phyloP scores from a whole-genome alignment of 345 rosid genomes.

The Excoecaria agallocha region DNA sequence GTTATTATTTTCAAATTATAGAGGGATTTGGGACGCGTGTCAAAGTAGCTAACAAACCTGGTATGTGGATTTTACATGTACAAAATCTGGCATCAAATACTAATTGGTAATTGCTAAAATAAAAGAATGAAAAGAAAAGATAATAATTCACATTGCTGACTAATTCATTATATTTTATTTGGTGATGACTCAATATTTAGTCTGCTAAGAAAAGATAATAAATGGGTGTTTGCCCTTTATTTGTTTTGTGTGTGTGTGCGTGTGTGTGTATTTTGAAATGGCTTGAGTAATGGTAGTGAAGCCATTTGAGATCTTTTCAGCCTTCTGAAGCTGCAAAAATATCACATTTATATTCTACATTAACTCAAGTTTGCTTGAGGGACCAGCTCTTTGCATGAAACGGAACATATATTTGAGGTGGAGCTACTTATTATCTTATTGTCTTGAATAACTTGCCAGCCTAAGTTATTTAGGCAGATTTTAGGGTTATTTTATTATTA shows the following conservation, averaged over 20 bases:
- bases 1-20: constrained; percentile 30
- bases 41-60: no score
- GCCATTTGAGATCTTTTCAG: constrained; percentile 21
- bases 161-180: no score
- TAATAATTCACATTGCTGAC: no score
- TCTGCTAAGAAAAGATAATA: background rate
- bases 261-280: constrained; percentile 12
- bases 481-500: background rate
- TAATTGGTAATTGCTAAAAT: background rate
- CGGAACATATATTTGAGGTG: background rate
- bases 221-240: background rate
- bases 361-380: constrained; percentile 46
- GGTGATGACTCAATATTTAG: no score
- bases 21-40: constrained; percentile 59
- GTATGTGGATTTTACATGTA: background rate
- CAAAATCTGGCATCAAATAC: background rate
- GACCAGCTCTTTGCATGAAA: background rate
- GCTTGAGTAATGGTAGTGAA: constrained; percentile 27
- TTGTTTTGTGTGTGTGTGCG: background rate
- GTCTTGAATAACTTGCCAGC: background rate
- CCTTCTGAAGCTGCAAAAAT: constrained; percentile 54
- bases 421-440: background rate
- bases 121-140: no score
- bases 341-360: constrained; percentile 40
- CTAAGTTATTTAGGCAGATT: background rate